Evolutionary conservation across 1,284 basidiomycete genomes (phyloP).

Genomic region (Mycocalia duriaeana): DNA sequence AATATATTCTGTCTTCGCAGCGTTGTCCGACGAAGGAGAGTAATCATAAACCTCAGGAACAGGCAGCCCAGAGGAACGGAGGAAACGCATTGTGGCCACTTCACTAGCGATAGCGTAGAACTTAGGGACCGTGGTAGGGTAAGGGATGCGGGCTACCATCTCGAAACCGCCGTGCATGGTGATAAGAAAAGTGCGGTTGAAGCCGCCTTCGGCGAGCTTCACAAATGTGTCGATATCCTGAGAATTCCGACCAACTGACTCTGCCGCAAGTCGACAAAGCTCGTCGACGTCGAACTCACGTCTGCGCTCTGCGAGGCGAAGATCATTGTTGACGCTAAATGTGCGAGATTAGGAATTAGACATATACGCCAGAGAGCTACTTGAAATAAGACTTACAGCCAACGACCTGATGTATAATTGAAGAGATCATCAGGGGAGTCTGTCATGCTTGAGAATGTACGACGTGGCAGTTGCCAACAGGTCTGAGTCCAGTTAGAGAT

Average conservation of each 20-base stretch:
- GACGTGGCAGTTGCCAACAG: conserved; percentile 23
- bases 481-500: conserved; percentile 20
- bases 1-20: conserved; percentile 42
- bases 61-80: conserved; percentile 40
- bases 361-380: conserved; percentile 19
- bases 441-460: conserved; percentile 25
- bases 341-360: conserved; percentile 25
- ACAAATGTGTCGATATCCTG: conserved; percentile 20
- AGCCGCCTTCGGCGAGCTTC: conserved; percentile 32
- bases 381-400: conserved; percentile 35
- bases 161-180: conserved; percentile 34
- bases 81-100: conserved; percentile 43
- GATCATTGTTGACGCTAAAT: conserved; percentile 36
- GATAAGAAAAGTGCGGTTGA: conserved; percentile 26
- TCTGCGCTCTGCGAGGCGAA: conserved; percentile 41
- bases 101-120: conserved; percentile 41
- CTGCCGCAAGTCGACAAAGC: conserved; percentile 39
- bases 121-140: conserved; percentile 36
- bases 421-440: conserved; percentile 29
- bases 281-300: conserved; percentile 35
- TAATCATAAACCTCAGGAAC: conserved; percentile 46
- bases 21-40: conserved; percentile 40
- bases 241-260: conserved; percentile 32
- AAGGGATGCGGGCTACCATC: conserved; percentile 44
- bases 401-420: conserved; percentile 38